Evolutionary conservation across 768 basidiomycete genomes (phyloP).

Genomic region (Tricholoma matsutake): DNA sequence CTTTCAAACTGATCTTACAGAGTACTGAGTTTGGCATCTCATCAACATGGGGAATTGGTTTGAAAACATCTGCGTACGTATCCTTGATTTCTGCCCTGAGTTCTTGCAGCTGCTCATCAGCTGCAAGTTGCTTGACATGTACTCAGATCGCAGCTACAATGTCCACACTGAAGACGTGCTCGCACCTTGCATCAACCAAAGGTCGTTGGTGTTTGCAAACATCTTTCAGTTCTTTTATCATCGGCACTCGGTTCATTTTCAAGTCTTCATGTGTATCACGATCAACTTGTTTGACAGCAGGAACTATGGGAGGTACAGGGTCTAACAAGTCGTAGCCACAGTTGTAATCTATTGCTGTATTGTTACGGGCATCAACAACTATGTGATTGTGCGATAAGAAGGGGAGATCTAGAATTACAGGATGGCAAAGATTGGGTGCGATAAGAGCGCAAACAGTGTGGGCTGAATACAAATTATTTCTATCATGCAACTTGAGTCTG

Average conservation of each 20-base stretch:
- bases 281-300: neutral
- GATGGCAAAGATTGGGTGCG: too few species aligned
- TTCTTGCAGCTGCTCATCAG: neutral
- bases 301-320: neutral
- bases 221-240: neutral
- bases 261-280: neutral
- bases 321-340: neutral
- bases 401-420: too few species aligned
- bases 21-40: too few species aligned
- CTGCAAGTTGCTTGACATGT: neutral
- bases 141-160: neutral
- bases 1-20: too few species aligned
- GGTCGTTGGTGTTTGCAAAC: too few species aligned
- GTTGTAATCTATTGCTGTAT: neutral
- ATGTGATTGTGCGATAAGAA: neutral
- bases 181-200: too few species aligned
- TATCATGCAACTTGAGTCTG: neutral
- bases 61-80: too few species aligned
- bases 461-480: neutral
- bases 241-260: neutral
- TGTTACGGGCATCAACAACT: neutral
- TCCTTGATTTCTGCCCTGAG: too few species aligned
- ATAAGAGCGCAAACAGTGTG: too few species aligned
- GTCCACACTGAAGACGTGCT: neutral
- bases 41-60: too few species aligned